These are phyloP conservation scores for Penicillium pulvis DNA, from an alignment of 495 filamentous ascomycete species.

Conservation along the genomic window DNA sequence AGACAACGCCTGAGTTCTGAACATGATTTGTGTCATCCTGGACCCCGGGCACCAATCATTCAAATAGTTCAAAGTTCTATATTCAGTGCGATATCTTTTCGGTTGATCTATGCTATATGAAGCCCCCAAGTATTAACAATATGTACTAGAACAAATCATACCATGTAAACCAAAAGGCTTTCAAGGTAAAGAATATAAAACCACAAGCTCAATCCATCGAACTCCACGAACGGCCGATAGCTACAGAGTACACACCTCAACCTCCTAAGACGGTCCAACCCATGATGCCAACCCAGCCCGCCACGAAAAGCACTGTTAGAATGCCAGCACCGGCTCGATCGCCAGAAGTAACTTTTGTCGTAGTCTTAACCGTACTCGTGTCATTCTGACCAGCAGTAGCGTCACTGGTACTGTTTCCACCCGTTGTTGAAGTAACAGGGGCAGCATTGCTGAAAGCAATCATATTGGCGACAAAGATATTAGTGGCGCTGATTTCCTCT, in stretches of 20 bases:
- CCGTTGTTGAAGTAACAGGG: conserved; percentile 18
- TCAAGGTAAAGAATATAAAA: neutral
- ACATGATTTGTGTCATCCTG: too few species aligned
- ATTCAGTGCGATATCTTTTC: neutral
- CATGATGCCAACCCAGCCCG: neutral
- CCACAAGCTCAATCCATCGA: neutral
- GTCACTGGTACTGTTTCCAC: conserved; percentile 28
- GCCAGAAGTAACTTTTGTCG: conserved; percentile 9
- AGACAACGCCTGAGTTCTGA: too few species aligned
- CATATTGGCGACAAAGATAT: conserved; percentile 50
- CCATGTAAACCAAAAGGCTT: neutral
- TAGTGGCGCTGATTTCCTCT: conserved; percentile 54
- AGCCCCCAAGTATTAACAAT: neutral
- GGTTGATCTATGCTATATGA: neutral
- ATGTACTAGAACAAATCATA: neutral
- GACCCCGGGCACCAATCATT: too few species aligned
- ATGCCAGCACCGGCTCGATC: conserved; percentile 22
- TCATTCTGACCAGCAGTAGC: conserved; percentile 12
- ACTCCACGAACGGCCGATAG: neutral
- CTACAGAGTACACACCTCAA: neutral
- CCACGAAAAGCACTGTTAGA: conserved; percentile 52
- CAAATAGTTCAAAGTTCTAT: neutral
- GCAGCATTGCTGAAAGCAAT: conserved; percentile 23
- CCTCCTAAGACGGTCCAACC: neutral
- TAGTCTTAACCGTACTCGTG: neutral